Evolutionary conservation across 2,329 filamentous ascomycete genomes (phyloP).

Genomic region (Clonostachys solani): DNA sequence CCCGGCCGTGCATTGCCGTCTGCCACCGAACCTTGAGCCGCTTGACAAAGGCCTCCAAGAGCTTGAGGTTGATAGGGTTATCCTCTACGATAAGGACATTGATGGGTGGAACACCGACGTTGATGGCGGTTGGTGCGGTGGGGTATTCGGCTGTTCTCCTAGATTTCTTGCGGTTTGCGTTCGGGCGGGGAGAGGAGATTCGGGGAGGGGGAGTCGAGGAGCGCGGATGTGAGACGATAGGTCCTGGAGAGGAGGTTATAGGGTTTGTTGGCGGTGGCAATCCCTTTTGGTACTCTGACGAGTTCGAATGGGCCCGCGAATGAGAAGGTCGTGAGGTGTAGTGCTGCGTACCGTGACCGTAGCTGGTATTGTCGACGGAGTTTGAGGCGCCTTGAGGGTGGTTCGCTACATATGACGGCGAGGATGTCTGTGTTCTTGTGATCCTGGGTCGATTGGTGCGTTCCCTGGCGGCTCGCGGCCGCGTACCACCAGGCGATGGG

Average conservation of each 20-base stretch:
- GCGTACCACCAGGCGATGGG: conserved; percentile 73
- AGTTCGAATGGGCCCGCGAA: conserved; percentile 55
- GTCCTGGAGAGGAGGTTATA: conserved; percentile 16
- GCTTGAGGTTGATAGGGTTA: conserved; percentile 93
- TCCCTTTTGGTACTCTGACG: conserved; percentile 47
- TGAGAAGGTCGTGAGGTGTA: conserved; percentile 34
- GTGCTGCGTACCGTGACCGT: conserved; percentile 24
- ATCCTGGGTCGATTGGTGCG: conserved; percentile 57
- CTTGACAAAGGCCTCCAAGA: conserved; percentile 95
- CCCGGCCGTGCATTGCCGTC: conserved; percentile 92
- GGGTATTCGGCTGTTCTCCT: conserved; percentile 49
- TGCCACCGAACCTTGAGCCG: conserved; percentile 93
- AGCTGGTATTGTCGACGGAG: conserved; percentile 24
- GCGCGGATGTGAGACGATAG: conserved; percentile 20
- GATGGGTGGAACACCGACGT: conserved; percentile 86
- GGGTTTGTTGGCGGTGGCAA: conserved; percentile 18
- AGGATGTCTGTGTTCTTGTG: conserved; percentile 72
- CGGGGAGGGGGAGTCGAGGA: conserved; percentile 50
- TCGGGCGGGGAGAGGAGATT: conserved; percentile 41
- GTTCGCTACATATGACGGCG: conserved; percentile 64
- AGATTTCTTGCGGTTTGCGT: conserved; percentile 19
- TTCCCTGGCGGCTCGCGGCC: conserved; percentile 50
- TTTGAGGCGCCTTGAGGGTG: conserved; percentile 31
- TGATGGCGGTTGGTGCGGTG: conserved; percentile 60
- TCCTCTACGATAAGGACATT: conserved; percentile 98